Base-by-base conservation (phyloP, 73 alveolate genomes). In the Symbiodinium natans region DNA sequence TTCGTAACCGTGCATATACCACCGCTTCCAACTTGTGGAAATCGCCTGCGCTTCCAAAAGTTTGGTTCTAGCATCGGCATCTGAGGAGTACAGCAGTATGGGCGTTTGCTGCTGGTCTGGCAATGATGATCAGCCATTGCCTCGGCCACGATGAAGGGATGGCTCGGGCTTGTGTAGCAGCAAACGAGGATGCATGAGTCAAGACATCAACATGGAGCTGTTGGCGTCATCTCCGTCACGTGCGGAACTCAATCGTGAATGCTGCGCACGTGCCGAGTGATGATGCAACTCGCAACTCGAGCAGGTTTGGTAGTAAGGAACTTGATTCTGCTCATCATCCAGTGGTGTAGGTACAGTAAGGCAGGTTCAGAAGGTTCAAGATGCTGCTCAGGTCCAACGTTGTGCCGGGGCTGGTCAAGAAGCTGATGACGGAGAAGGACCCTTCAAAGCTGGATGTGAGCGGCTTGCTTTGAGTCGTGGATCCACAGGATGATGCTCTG, bases 151-250 rank as follows among this genome's bases (percentile, higher is more conserved):
- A 29, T 10, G 71, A n/a, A n/a, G n/a, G n/a, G n/a, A 46, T 6
- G 59, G 59, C 59, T 46, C 59, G 13, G 59, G 59, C n/a, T n/a
- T 46, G 75, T 27, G 31, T 17, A 56, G 75, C 80, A 63, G 9
- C 80, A 23, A 63, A 36, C 9, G 13, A 90, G 96, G 96, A 71
- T 68, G 88, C 96, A 90, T 54, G 80, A 90, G 75, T 90, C 96
- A 42, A 73, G 96, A 52, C 96, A 90, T 48, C 75, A 90, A 39
- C 48, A 42, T 27, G 96, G 96, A 27, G 98, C 98, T 0, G 83
- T 48, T n/a, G 98, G 98, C 38, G 98, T 92, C 71, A 92, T 92
- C 84, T 92, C 98, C 19, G 98, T 92, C 43, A 90, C 96, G 96
- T 41, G n/a, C 1, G 96, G 83, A 13, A 15, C 59, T 39, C 29